Percentiles rank a stretch among this genome's conserved stretches.
Evolutionary conservation across 2,329 filamentous ascomycete species (phyloP).

Genomic region (Colletotrichum incanum): DNA sequence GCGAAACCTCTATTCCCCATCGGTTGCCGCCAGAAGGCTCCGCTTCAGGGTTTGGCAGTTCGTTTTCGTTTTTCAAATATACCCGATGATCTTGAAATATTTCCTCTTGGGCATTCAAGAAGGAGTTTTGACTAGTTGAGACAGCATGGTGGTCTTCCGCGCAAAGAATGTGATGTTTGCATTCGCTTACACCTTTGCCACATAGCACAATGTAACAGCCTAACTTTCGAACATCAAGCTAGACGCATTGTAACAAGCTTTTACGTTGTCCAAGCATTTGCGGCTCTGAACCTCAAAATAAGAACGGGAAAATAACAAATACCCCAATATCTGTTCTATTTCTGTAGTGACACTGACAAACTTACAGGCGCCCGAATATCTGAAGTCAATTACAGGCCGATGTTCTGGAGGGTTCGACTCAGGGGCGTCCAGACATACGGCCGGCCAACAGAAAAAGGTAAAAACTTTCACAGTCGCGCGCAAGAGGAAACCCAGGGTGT

Average conservation of each 20-base stretch:
- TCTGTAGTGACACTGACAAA: slow-evolving; percentile 16
- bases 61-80: slow-evolving; percentile 9
- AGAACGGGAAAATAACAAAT: slow-evolving; percentile 1
- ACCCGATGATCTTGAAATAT: not conserved
- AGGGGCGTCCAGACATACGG: not conserved
- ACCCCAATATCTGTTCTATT: not conserved
- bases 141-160: no score
- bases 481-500: not conserved
- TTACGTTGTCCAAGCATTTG: not conserved
- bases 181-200: not conserved
- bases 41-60: not conserved
- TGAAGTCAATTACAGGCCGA: slow-evolving; percentile 5
- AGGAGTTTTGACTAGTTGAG: not conserved
- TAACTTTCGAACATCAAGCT: accelerated
- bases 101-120: not conserved
- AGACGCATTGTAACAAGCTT: not conserved
- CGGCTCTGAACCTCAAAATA: slow-evolving; percentile 14
- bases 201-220: no score
- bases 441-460: not conserved
- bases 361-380: slow-evolving; percentile 22
- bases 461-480: not conserved
- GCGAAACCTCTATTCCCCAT: slow-evolving; percentile 34
- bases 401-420: not conserved
- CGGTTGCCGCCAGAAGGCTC: not conserved
- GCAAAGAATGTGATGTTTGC: no score